phyloP scores from a whole-genome alignment of 345 rosid species.

The Populus simonii region DNA sequence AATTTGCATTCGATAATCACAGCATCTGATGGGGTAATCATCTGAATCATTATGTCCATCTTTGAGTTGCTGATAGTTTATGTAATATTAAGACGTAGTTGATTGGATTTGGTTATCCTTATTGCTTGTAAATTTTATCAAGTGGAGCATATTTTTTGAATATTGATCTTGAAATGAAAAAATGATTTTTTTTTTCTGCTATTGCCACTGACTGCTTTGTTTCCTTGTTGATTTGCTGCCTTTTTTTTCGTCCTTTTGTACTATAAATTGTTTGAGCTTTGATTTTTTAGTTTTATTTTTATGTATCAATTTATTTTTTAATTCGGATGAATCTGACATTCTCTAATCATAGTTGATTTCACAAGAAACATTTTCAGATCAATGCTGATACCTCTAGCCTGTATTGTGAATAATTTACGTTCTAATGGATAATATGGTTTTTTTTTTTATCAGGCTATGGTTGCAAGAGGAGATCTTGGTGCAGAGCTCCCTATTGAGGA shows the following conservation, averaged over 20 bases:
- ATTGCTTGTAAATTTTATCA: neutral
- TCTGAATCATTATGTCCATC: constrained; percentile 19
- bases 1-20: constrained; percentile 94
- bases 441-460: constrained; percentile 73
- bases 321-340: neutral
- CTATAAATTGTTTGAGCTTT: neutral
- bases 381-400: neutral
- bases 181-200: neutral
- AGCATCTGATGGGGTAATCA: constrained; percentile 93
- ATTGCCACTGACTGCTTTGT: neutral
- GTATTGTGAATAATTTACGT: constrained; percentile 7
- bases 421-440: constrained; percentile 4
- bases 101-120: neutral
- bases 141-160: neutral
- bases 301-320: too few relatives aligned
- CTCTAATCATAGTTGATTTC: constrained; percentile 1
- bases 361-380: neutral
- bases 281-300: neutral
- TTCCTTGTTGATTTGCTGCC: neutral
- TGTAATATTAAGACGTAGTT: neutral
- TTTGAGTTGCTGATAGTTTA: constrained; percentile 15
- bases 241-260: neutral
- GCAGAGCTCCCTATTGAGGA: constrained; percentile 99
- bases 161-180: neutral
- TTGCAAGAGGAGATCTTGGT: constrained; percentile 99